Base-by-base conservation (phyloP, 2,329 filamentous ascomycete genomes). In the Alternaria sp. region DNA sequence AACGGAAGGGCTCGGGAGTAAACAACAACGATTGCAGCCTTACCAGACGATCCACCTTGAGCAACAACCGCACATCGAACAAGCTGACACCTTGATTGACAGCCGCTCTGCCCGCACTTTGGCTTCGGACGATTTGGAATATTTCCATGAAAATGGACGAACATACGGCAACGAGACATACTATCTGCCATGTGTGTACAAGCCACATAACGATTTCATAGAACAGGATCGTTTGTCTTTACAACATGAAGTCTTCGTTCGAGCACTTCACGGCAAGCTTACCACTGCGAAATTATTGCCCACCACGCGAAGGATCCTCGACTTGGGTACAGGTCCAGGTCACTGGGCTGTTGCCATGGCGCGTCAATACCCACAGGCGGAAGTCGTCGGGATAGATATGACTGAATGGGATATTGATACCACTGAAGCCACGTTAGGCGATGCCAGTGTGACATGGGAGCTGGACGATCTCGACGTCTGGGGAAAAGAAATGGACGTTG, bases 221-320 rank as follows among this genome's bases (percentile, higher is more conserved):
- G 89, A 91, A 71, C 87, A 90, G 74, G 86, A 87, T 46, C 86
- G 89, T 43, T 75, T 89, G 52, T 84, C 85, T 59, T 81, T 91
- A 54, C 80, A 87, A 40, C 87, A 91, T 65, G 87, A 90, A 71
- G 85, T 90, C 48, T 90, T 87, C 68, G 77, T 89, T 16, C 66
- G 71, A 20, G 74, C 76, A 25, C 66, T 80, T 6, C 69, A 75
- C 53, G 77, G 76, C 7, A 74, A 71, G 30, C 67, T 80, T 32
- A 79, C 77, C 8, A 79, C 78, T n/a, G 75, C 74, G 12, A 68
- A 64, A 18, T 55, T 78, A 20, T 61, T 72, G 10, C 65, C 70
- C 9, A 63, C 64, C 2, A 70, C 69, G 3, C 63, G 65, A 14
- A 65, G 78, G 48, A 75, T 79, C 7, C 72, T 79, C 6, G 78